Conservation (phyloP, 345 rosid species). For the Citropsis articulata region DNA sequence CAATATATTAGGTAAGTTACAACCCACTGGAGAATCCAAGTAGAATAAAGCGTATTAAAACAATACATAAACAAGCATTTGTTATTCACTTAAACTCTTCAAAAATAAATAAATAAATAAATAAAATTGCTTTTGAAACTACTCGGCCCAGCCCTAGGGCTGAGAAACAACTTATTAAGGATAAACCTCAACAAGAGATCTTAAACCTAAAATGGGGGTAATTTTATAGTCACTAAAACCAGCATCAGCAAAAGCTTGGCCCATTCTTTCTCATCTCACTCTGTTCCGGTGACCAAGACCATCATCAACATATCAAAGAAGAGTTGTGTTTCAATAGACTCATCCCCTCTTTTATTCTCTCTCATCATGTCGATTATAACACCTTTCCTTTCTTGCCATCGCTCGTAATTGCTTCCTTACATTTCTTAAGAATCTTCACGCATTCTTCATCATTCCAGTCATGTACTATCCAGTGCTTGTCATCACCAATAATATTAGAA, state of each 20-base stretch:
- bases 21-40: no score
- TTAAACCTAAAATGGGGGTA: conserved; percentile 32
- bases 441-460: conserved; percentile 9
- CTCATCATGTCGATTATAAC: conserved; percentile 11
- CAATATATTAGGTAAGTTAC: no score
- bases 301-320: conserved; percentile 39
- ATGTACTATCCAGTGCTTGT: conserved; percentile 9
- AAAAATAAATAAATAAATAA: no score
- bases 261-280: conserved; percentile 47
- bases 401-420: not conserved
- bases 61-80: no score
- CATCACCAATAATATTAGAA: not conserved
- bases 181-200: conserved; percentile 52
- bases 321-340: conserved; percentile 33
- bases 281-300: conserved; percentile 24
- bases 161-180: conserved; percentile 20
- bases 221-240: conserved; percentile 41
- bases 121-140: no score
- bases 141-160: no score
- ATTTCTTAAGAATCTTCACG: not conserved
- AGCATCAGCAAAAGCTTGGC: conserved; percentile 27
- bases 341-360: not conserved
- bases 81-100: no score
- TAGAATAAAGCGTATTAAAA: no score
- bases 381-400: conserved; percentile 11